A percentile compares a stretch with the other conserved stretches of the same genome.
Evolutionary conservation across 179 eudicot species (phyloP).

Genomic region (Silene noctiflora): DNA sequence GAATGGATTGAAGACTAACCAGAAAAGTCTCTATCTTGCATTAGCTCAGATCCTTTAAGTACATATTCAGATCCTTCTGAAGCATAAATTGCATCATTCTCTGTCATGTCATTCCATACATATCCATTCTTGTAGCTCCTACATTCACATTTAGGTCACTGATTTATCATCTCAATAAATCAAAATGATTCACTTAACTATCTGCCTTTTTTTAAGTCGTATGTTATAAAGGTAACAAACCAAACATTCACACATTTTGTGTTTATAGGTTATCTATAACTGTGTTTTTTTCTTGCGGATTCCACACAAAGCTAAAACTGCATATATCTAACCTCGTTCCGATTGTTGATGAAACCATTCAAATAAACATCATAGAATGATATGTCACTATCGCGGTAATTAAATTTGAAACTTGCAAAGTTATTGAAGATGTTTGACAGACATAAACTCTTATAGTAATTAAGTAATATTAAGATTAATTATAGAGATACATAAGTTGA

Average conservation of each 20-base stretch:
- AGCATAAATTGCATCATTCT: constrained; percentile 63
- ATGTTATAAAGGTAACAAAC: too few relatives aligned
- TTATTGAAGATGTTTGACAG: neutral
- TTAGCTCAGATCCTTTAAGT: constrained; percentile 76
- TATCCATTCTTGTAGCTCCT: constrained; percentile 92
- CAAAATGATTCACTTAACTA: too few relatives aligned
- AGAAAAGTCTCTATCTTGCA: constrained; percentile 34
- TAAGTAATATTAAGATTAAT: too few relatives aligned
- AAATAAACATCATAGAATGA: neutral
- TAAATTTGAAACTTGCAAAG: neutral
- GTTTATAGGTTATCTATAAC: too few relatives aligned
- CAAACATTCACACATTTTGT: too few relatives aligned
- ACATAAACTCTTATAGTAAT: neutral
- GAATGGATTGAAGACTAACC: constrained; percentile 25
- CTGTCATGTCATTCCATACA: constrained; percentile 88
- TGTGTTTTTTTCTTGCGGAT: too few relatives aligned
- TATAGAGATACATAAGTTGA: neutral
- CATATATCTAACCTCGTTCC: too few relatives aligned
- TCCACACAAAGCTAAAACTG: too few relatives aligned
- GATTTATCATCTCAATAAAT: too few relatives aligned
- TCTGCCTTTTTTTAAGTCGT: too few relatives aligned
- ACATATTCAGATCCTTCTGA: constrained; percentile 74
- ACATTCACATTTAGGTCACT: neutral
- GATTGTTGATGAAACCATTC: too few relatives aligned
- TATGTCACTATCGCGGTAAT: neutral